Evolutionary conservation across 768 basidiomycete genomes (phyloP).

Genomic region (Kwoniella sp.): DNA sequence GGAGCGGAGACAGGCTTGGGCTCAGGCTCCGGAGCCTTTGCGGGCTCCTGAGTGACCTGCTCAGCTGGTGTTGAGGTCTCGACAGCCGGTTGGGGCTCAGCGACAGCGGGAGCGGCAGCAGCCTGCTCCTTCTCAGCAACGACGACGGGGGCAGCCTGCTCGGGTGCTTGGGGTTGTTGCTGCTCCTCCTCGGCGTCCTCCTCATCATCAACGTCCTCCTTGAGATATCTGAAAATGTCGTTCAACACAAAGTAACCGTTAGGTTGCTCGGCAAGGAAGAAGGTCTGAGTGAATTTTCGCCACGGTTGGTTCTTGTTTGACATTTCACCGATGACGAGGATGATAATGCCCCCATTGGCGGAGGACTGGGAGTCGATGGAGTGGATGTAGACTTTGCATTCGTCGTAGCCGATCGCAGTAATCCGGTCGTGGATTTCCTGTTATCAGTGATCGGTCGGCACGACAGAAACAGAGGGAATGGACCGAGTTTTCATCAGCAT

Average conservation of each 20-base stretch:
- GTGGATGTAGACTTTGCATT: slow-evolving; percentile 99
- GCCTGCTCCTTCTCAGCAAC: slow-evolving; percentile 12
- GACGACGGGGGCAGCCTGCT: slow-evolving; percentile 29
- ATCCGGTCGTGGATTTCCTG: slow-evolving; percentile 98
- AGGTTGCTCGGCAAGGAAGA: slow-evolving; percentile 98
- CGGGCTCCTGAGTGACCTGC: slow-evolving; percentile 20
- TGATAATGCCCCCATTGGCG: slow-evolving; percentile 92
- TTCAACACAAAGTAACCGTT: slow-evolving; percentile 99
- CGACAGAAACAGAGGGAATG: not conserved
- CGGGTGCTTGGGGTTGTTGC: slow-evolving; percentile 24
- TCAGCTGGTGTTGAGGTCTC: slow-evolving; percentile 16
- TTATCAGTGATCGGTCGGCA: not conserved
- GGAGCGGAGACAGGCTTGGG: slow-evolving; percentile 56
- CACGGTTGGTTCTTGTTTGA: slow-evolving; percentile 87
- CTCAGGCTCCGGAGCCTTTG: slow-evolving; percentile 25
- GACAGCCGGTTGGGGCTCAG: slow-evolving; percentile 26
- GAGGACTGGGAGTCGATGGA: slow-evolving; percentile 97
- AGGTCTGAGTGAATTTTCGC: slow-evolving; percentile 99
- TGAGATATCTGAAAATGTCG: slow-evolving; percentile 99
- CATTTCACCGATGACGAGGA: slow-evolving; percentile 99
- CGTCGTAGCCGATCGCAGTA: slow-evolving; percentile 85
- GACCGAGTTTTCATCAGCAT: slow-evolving; percentile 9
- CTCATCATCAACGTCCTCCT: slow-evolving; percentile 84
- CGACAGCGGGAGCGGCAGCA: slow-evolving; percentile 19
- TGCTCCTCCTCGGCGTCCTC: slow-evolving; percentile 65